Evolutionary conservation across 768 basidiomycete species (phyloP), one percentile per base, ranked within the genome.

Genomic region (Lactarius pseudohatsudake): DNA sequence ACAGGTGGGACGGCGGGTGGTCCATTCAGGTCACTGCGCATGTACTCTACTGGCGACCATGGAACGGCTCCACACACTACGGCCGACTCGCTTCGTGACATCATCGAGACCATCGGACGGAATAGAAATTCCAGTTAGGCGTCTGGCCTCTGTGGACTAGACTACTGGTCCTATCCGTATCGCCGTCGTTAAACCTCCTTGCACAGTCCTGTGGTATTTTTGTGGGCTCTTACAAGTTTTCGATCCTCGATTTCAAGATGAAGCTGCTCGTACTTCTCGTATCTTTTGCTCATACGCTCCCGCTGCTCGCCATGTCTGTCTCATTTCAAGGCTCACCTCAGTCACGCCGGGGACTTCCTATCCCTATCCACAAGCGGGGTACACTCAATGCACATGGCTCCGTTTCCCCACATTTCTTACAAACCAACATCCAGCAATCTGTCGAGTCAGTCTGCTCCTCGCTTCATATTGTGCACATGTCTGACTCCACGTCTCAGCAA

Each of bases 401-500:
- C n/a, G 32, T 57, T 36, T 34, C 56, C 56, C n/a, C 56, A 34
- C 30, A 34, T 10, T 18, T 57, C 18, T 36, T 57, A 20, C 56
- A 57, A n/a, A 11, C 32, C 18, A 57, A 34, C 18, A 13, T 57
- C 56, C 34, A 18, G 18, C 56, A 57, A n/a, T 32, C 59, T 16
- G n/a, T 60, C 9, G 54, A 2, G 61, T 56, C 28, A 11, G 36
- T 60, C 64, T 22, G 11, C 62, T 62, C 28, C 13, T 4, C 26
- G 28, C 26, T 18, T 30, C 60, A 15, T 53, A 26, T 53, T 16
- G 6, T 63, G 13, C 20, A n/a, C 40, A 41, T 43, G 3, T 40
- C 36, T 60, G 28, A 62, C 63, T 15, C 63, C 1, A 9, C 11
- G 28, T 30, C 34, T 22, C 32, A 84, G 84, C 53, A 85, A 85